These are phyloP conservation scores for Liriodendron chinense DNA, from an alignment of 164 flowering plant genomes.

Conservation along the genomic window DNA sequence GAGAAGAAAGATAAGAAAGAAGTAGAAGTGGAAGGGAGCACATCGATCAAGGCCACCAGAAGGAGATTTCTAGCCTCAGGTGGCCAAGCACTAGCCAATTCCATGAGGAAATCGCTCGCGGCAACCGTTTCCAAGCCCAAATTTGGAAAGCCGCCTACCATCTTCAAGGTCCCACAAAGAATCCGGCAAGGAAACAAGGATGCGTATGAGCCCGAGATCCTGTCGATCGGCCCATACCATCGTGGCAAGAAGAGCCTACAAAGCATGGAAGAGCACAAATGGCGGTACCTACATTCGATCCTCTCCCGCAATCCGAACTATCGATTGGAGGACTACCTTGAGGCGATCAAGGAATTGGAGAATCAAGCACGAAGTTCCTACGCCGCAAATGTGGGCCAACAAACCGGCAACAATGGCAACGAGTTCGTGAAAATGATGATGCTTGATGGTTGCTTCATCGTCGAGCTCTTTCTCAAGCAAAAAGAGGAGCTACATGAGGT, in stretches of 20 bases:
- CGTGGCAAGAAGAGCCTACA: not conserved
- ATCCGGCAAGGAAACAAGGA: slow-evolving; percentile 35
- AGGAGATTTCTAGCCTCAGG: too few relatives aligned
- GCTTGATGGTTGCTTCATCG: slow-evolving; percentile 21
- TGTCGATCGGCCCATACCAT: slow-evolving; percentile 25
- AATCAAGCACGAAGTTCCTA: not conserved
- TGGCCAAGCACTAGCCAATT: too few relatives aligned
- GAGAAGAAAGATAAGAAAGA: too few relatives aligned
- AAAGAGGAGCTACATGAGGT: not conserved
- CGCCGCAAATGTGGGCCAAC: not conserved
- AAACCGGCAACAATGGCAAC: not conserved
- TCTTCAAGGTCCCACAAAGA: slow-evolving; percentile 41
- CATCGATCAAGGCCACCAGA: too few relatives aligned
- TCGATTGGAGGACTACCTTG: not conserved
- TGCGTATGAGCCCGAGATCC: slow-evolving; percentile 21
- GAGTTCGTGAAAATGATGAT: slow-evolving; percentile 14
- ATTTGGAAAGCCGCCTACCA: not conserved
- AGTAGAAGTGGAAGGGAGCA: too few relatives aligned
- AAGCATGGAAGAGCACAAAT: slow-evolving; percentile 17
- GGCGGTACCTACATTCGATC: not conserved
- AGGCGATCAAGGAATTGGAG: not conserved
- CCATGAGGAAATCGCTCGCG: too few relatives aligned
- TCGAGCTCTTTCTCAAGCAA: slow-evolving; percentile 6
- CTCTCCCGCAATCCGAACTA: not conserved
- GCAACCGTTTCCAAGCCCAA: too few relatives aligned